Conservation (phyloP, 1,284 basidiomycete species). For the Ceratobasidium sp. region DNA sequence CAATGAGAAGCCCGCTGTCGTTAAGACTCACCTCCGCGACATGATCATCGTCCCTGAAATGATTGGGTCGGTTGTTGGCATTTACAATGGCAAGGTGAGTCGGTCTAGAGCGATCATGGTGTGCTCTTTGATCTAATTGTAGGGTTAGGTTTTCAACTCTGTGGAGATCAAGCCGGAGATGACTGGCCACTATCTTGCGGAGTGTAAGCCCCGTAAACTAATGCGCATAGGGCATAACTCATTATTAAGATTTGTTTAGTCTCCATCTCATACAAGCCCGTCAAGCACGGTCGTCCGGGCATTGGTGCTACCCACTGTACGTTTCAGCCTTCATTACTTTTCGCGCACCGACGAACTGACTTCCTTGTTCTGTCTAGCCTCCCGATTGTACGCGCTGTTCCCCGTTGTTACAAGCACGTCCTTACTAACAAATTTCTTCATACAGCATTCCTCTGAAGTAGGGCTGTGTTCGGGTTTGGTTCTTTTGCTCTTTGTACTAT, state of each 20-base stretch:
- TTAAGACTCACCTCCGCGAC: constrained; percentile 99
- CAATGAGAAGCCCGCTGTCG: constrained; percentile 98
- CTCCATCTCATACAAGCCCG: constrained; percentile 71
- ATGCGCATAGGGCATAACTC: neutral
- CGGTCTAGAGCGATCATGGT: neutral
- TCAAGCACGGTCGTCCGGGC: constrained; percentile 99
- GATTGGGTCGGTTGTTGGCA: constrained; percentile 97
- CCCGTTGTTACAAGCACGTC: constrained; percentile 6
- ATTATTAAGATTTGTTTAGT: constrained; percentile 39
- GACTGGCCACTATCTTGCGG: constrained; percentile 99
- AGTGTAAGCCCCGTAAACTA: constrained; percentile 67
- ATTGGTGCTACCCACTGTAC: constrained; percentile 90
- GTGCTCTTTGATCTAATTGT: neutral
- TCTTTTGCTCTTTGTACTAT: constrained; percentile 40
- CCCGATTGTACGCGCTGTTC: constrained; percentile 71
- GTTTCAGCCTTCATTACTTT: constrained; percentile 59
- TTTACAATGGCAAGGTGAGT: constrained; percentile 95
- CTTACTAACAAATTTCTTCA: constrained; percentile 45
- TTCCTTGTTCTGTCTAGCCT: constrained; percentile 60
- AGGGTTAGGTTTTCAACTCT: constrained; percentile 86
- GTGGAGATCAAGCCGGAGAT: constrained; percentile 99
- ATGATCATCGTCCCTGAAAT: constrained; percentile 99
- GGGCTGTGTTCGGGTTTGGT: constrained; percentile 49
- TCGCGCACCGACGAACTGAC: constrained; percentile 44
- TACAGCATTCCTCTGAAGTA: constrained; percentile 83